Base-by-base conservation (phyloP, 768 basidiomycete species). In the Lenzites betulinus region DNA sequence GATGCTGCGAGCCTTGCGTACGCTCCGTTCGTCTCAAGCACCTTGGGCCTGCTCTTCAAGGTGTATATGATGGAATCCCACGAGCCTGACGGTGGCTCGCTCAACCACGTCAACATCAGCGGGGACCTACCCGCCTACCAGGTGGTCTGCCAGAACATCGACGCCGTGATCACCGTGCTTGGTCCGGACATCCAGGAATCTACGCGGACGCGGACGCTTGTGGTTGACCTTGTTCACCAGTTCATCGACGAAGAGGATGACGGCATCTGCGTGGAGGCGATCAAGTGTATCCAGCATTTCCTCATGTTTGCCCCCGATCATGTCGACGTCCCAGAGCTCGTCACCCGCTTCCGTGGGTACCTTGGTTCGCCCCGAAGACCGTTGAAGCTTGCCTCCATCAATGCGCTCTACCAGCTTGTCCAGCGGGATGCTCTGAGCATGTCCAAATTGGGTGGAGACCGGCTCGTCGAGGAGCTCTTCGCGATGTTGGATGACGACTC, bases 171-270 rank as follows among this genome's bases (percentile, higher is more conserved):
- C 64, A 93, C 89, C 16, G 89, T 97, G 15, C 83, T 98, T 46
- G 97, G 97, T 1, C 97, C 97, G 1, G 97, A 98, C 68, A 87
- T 98, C 52, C 90, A 95, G 68, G 97, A 98, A 64, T 91, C 92
- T 0, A 78, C 83, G 22, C 79, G 86, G 15, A 90, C 93, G 2
- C 78, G 93, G n/a, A 83, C 85, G 1, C 78, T 97, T 28, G 84
- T 96, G 12, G 82, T 96, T 39, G 87, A 90, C 67, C 81, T 98
- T 18, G 89, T 98, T 5, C 83, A 88, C 59, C 90, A 94, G 66
- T 93, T 98, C 68, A 86, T 87, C 3, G 74, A 84, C 41, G 95
- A 98, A 68, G 84, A 87, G 2, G 93, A 97, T 64, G 93, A 96
- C 68, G 87, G 88, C 1, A 88, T 95, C 55, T 81, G 88, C 38